Base-by-base conservation (phyloP, 352 stramenopile genomes). In the Phytophthora hibernalis region DNA sequence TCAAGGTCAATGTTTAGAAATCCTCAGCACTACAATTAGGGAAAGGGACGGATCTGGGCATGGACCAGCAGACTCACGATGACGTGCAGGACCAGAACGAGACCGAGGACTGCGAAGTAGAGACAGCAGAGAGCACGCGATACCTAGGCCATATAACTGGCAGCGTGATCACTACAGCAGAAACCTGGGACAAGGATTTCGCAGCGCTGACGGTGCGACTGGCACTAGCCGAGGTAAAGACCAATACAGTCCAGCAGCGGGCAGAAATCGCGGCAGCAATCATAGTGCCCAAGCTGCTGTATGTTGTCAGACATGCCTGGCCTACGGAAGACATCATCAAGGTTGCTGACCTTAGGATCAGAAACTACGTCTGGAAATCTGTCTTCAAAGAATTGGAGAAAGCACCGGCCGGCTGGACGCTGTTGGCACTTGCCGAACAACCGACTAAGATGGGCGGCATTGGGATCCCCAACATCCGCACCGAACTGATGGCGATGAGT, bases 311-410 rank as follows among this genome's bases (percentile, higher is more conserved):
- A 20, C 55, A 63, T 20, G 44, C 44, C 0, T 63, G 44, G 31
- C 55, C 55, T 2, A 38, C 15, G 15, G 7, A 26, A 5, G 3
- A 5, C 1, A 28, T 50, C 1, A 30, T 45, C 5, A 44, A 24
- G 26, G 0, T 3, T 7, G 26, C 57, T 1, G 57, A 57, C 20
- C 4, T 5, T 6, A 5, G 21, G 1, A 49, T 56, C 0, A 7
- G 35, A 1, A 30, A 64, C 13, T 64, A 43, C 12, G 44, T 64
- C 2, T 64, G 44, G 55, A 49, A 30, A 5, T 26, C 55, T 0
- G 11, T 0, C 1, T 63, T 63, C 33, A 3, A 5, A 2, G 28
- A 6, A 2, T 12, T 43, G 1, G 28, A 26, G 0, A 40, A 2
- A 3, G 9, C 26, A 6, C 1, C 53, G 2, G 18, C 10, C 8